Evolutionary conservation across 352 stramenopile genomes (phyloP).

Genomic region (Phytophthora uliginosa): DNA sequence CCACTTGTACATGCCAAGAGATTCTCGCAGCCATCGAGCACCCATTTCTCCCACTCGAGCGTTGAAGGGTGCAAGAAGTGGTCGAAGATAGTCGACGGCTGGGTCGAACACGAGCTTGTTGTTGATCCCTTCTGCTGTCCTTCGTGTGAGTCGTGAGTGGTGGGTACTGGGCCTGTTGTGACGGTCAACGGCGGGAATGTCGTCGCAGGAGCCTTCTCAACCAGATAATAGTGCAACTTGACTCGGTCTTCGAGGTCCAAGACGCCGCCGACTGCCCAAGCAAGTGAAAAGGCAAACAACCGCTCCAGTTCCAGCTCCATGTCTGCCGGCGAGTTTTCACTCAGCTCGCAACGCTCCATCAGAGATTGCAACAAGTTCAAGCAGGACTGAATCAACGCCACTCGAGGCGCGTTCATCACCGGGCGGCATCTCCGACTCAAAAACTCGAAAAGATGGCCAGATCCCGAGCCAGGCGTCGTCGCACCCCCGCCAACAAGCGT

Average conservation of each 20-base stretch:
- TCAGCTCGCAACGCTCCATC: conserved; percentile 67
- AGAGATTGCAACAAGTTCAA: conserved; percentile 73
- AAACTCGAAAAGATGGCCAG: conserved; percentile 80
- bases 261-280: conserved; percentile 88
- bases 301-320: conserved; percentile 82
- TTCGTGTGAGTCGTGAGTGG: conserved; percentile 4
- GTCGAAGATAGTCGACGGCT: conserved; percentile 89
- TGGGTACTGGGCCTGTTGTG: not conserved
- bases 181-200: conserved; percentile 39
- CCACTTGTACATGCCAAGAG: conserved; percentile 29
- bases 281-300: conserved; percentile 86
- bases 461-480: conserved; percentile 17
- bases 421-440: conserved; percentile 65
- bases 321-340: conserved; percentile 49
- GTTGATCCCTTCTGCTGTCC: conserved; percentile 10
- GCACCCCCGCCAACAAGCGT: conserved; percentile 55
- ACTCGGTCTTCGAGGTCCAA: conserved; percentile 84
- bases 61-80: conserved; percentile 91
- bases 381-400: conserved; percentile 85
- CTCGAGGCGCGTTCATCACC: conserved; percentile 75
- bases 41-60: conserved; percentile 93
- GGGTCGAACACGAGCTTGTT: not conserved
- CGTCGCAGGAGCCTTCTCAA: conserved; percentile 35
- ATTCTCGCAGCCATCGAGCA: conserved; percentile 49
- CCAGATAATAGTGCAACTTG: conserved; percentile 81